Conservation (phyloP, 2,329 filamentous ascomycete genomes). For the Clonostachys rosea region DNA sequence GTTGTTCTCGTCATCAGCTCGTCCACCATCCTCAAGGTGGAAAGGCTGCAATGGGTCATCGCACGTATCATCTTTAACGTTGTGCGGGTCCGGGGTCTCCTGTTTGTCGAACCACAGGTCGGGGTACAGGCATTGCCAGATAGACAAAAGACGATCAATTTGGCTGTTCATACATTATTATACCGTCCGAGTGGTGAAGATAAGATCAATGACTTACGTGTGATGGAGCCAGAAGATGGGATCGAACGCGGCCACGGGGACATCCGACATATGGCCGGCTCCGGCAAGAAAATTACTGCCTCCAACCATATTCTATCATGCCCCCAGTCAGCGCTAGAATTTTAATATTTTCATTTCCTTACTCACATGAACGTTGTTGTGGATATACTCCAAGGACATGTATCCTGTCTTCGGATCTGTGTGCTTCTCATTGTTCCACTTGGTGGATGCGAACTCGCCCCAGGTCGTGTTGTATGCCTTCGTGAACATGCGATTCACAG, state of each 20-base stretch:
- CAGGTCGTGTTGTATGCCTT: constrained; percentile 15
- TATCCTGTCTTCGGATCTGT: constrained; percentile 3
- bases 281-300: constrained; percentile 15
- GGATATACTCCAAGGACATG: constrained; percentile 26
- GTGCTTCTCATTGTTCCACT: not conserved
- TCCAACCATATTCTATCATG: constrained; percentile 1
- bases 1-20: not conserved
- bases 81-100: not conserved
- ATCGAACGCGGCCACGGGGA: constrained; percentile 56
- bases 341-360: not conserved
- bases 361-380: constrained; percentile 28
- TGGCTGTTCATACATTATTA: not conserved
- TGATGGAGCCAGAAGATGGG: constrained; percentile 63
- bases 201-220: constrained; percentile 12
- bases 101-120: constrained; percentile 5
- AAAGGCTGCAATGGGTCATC: not conserved
- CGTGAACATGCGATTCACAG: constrained; percentile 14
- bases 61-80: not conserved
- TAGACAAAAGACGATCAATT: not conserved
- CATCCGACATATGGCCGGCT: constrained; percentile 48
- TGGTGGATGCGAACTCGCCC: constrained; percentile 4
- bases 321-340: no score
- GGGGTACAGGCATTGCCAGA: constrained; percentile 3
- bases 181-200: no score
- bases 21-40: not conserved